phyloP scores from a whole-genome alignment of 768 basidiomycete genomes.

The Boletus bicolor region DNA sequence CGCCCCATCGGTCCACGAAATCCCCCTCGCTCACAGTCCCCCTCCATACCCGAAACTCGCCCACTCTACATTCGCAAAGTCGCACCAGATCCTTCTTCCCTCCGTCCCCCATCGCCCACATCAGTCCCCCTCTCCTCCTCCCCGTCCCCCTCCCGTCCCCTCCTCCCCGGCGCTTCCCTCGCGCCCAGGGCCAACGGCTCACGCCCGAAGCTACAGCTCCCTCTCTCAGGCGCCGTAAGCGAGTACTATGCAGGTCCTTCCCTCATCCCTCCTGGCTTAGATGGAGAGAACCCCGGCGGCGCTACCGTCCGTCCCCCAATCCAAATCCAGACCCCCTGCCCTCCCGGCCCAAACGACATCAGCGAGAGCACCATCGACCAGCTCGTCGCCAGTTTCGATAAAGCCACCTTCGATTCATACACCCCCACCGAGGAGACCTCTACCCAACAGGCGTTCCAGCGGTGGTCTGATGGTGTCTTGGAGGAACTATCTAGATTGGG shows the following conservation, averaged over 20 bases:
- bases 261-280: constrained; percentile 33
- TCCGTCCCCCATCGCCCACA: constrained; percentile 30
- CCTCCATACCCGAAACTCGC: constrained; percentile 34
- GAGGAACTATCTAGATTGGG: constrained; percentile 80
- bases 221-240: constrained; percentile 29
- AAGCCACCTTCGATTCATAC: constrained; percentile 30
- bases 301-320: constrained; percentile 42
- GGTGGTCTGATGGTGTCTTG: constrained; percentile 69
- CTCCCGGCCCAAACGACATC: constrained; percentile 22
- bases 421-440: constrained; percentile 37
- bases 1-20: constrained; percentile 55
- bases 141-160: constrained; percentile 32
- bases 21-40: constrained; percentile 42
- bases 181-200: constrained; percentile 20
- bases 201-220: constrained; percentile 36
- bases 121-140: constrained; percentile 29
- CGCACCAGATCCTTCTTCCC: constrained; percentile 25
- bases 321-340: constrained; percentile 35
- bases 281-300: constrained; percentile 36
- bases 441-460: constrained; percentile 23
- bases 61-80: constrained; percentile 43
- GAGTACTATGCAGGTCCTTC: constrained; percentile 33
- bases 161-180: constrained; percentile 29
- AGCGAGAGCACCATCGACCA: constrained; percentile 38
- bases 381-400: constrained; percentile 32